These are phyloP conservation scores for Lolium rigidum DNA, from an alignment of 176 grass and related monocot genomes.

Conservation along the genomic window DNA sequence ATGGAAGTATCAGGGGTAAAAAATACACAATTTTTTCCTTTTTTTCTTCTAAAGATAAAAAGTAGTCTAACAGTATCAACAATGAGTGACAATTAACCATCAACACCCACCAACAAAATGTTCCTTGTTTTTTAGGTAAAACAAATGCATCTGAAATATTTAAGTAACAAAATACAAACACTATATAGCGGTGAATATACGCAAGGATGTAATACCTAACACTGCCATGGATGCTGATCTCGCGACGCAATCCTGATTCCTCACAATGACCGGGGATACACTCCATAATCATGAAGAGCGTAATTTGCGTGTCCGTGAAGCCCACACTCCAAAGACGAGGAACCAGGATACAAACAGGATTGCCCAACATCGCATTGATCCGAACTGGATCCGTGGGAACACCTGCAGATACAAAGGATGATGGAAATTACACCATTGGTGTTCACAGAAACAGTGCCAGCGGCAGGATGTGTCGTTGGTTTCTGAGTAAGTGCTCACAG, in stretches of 20 bases:
- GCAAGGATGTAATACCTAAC: too few relatives aligned
- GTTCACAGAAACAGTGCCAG: not conserved
- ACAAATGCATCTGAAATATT: too few relatives aligned
- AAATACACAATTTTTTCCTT: too few relatives aligned
- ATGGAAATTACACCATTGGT: not conserved
- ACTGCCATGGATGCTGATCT: not conserved
- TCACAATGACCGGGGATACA: not conserved
- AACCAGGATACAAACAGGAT: conserved; percentile 87
- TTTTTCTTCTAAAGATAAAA: too few relatives aligned
- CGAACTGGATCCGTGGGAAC: conserved; percentile 74
- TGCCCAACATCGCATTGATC: conserved; percentile 70
- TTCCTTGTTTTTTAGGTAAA: too few relatives aligned
- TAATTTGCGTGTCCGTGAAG: conserved; percentile 63
- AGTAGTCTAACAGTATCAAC: too few relatives aligned
- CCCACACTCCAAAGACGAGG: conserved; percentile 89
- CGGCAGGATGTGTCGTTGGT: not conserved
- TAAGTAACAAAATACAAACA: too few relatives aligned
- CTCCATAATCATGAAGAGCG: conserved; percentile 54
- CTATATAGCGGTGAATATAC: too few relatives aligned
- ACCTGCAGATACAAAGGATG: conserved; percentile 45
- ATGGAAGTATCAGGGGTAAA: too few relatives aligned
- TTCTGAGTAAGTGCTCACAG: not conserved
- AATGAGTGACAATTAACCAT: too few relatives aligned
- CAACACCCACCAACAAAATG: too few relatives aligned
- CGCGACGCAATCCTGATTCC: not conserved